A percentile compares a stretch with the other conserved stretches of the same genome.
phyloP scores from a whole-genome alignment of 1,139 yeast genomes.

The Taiozyma sp. region DNA sequence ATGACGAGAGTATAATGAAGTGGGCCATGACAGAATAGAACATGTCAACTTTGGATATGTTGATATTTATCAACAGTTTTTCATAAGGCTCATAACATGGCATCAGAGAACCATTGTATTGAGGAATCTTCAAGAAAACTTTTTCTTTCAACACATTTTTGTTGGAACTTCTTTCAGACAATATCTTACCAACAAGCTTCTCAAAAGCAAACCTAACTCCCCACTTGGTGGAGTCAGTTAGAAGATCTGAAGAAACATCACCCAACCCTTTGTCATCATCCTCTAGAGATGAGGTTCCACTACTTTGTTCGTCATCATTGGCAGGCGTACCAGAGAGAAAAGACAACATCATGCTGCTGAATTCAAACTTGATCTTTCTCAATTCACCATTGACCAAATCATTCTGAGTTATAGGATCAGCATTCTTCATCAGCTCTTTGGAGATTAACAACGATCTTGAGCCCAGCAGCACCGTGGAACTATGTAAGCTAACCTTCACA shows the following conservation, averaged over 20 bases:
- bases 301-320: slow-evolving; percentile 1
- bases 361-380: slow-evolving; percentile 30
- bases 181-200: slow-evolving; percentile 23
- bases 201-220: slow-evolving; percentile 2
- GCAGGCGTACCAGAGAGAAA: neutral
- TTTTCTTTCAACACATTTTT: slow-evolving; percentile 26
- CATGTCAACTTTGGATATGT: slow-evolving; percentile 30
- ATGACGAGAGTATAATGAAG: slow-evolving; percentile 49
- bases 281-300: slow-evolving; percentile 17
- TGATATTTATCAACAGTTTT: slow-evolving; percentile 29
- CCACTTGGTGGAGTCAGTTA: slow-evolving; percentile 12
- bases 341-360: slow-evolving; percentile 21
- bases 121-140: slow-evolving; percentile 27
- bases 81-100: slow-evolving; percentile 27
- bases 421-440: slow-evolving; percentile 31
- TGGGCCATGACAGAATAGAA: slow-evolving; percentile 45
- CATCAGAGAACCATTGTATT: slow-evolving; percentile 20
- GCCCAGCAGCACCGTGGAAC: slow-evolving; percentile 40
- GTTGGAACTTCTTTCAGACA: slow-evolving; percentile 28
- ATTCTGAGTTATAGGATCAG: slow-evolving; percentile 33
- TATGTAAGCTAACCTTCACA: slow-evolving; percentile 7
- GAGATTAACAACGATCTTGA: slow-evolving; percentile 59
- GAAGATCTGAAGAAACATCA: slow-evolving; percentile 19
- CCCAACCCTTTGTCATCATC: slow-evolving; percentile 31
- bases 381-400: slow-evolving; percentile 40